These are phyloP conservation scores for Solanum clarkiae DNA, from an alignment of 257 asterid genomes.

Conservation along the genomic window DNA sequence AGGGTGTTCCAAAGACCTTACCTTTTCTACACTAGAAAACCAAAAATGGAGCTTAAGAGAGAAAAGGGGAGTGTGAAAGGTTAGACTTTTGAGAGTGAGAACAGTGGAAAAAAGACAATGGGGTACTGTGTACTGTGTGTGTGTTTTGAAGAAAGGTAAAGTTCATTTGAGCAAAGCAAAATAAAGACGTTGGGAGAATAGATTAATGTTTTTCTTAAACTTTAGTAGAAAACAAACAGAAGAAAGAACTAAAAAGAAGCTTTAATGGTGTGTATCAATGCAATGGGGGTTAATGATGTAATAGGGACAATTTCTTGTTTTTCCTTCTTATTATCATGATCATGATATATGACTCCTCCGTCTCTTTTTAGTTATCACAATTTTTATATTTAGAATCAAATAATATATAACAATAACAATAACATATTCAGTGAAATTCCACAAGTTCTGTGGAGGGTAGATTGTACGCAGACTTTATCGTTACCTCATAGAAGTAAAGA, in stretches of 20 bases:
- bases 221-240: background rate
- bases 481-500: no score
- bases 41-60: background rate
- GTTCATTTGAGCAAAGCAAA: conserved; percentile 32
- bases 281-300: background rate
- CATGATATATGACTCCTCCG: no score
- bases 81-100: conserved; percentile 24
- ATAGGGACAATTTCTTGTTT: background rate
- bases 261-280: background rate
- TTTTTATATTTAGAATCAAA: no score
- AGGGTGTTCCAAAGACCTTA: background rate
- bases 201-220: conserved; percentile 1
- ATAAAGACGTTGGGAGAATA: conserved; percentile 34
- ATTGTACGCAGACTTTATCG: no score
- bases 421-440: no score
- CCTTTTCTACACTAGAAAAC: background rate
- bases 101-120: conserved; percentile 11
- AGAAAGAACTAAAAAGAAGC: background rate
- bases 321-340: background rate
- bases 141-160: conserved; percentile 51
- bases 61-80: conserved; percentile 15
- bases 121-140: background rate
- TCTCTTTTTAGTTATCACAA: no score
- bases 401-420: no score
- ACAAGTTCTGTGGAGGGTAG: no score